Conservation (phyloP, 176 grass and related monocot species). For the Cymbopogon citratus region DNA sequence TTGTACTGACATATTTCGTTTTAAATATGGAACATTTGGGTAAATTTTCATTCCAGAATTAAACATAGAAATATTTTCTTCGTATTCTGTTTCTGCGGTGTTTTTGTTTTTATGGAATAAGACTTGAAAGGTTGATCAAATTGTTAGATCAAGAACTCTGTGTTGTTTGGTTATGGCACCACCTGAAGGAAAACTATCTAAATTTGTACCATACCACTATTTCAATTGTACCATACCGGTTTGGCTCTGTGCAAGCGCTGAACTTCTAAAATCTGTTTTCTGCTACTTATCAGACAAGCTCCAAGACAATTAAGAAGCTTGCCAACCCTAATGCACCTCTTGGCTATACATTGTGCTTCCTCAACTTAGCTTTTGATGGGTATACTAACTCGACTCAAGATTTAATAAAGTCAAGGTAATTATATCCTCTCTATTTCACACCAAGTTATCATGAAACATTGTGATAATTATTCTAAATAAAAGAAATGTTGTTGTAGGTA, state of each 20-base stretch:
- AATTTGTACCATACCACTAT: neutral
- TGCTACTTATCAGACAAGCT: constrained; percentile 70
- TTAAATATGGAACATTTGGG: neutral
- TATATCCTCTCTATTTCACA: neutral
- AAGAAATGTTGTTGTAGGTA: constrained; percentile 41
- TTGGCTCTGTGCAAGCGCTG: neutral
- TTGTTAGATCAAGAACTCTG: neutral
- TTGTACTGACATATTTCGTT: neutral
- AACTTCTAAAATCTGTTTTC: constrained; percentile 8
- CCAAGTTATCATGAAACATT: neutral
- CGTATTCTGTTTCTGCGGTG: neutral
- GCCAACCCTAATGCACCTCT: constrained; percentile 95
- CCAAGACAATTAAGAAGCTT: constrained; percentile 97
- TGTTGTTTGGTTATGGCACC: neutral
- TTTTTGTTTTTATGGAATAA: neutral
- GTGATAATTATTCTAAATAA: neutral
- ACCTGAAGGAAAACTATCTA: neutral
- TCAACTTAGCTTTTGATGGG: constrained; percentile 98
- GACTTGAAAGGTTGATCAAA: neutral
- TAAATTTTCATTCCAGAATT: neutral
- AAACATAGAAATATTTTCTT: neutral
- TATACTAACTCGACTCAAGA: constrained; percentile 99
- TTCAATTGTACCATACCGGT: no score
- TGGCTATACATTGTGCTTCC: constrained; percentile 87
- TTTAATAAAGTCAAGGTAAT: constrained; percentile 88